These are phyloP conservation scores for Warburgia ugandensis DNA, from an alignment of 164 flowering plant genomes.

Conservation along the genomic window DNA sequence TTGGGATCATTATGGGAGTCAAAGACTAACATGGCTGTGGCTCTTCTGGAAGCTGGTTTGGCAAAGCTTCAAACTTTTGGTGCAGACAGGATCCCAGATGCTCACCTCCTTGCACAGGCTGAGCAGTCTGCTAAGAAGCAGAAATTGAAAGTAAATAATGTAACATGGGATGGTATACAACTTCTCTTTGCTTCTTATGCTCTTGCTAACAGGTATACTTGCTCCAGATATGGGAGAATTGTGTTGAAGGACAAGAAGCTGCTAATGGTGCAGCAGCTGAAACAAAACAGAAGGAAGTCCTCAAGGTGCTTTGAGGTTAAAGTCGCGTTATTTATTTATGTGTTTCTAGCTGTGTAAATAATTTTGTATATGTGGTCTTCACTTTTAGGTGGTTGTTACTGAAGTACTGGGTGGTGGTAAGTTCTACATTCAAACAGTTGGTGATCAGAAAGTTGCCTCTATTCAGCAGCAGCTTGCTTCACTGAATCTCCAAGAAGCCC, in stretches of 20 bases:
- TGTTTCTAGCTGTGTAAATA: background rate
- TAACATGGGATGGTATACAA: background rate
- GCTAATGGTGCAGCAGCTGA: conserved; percentile 49
- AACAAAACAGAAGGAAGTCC: conserved; percentile 66
- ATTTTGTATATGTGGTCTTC: background rate
- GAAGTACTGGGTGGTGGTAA: conserved; percentile 89
- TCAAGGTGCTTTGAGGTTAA: conserved; percentile 46
- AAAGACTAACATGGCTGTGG: conserved; percentile 55
- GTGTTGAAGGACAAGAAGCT: conserved; percentile 87
- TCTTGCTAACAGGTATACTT: conserved; percentile 1
- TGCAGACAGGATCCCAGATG: conserved; percentile 70
- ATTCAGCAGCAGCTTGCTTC: conserved; percentile 81
- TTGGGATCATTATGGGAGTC: conserved; percentile 95
- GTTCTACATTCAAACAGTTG: conserved; percentile 79
- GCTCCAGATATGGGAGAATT: conserved; percentile 88
- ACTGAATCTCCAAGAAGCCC: conserved; percentile 68
- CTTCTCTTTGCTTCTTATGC: background rate
- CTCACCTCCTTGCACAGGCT: conserved; percentile 71
- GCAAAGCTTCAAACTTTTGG: conserved; percentile 85
- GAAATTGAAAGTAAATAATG: conserved; percentile 58
- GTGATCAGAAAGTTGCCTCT: conserved; percentile 64
- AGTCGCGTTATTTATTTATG: background rate
- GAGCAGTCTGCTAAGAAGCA: conserved; percentile 77
- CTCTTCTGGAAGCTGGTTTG: conserved; percentile 85
- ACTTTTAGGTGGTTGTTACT: conserved; percentile 69